phyloP scores from a whole-genome alignment of 176 grass and related monocot species.

The Zea luxurians region DNA sequence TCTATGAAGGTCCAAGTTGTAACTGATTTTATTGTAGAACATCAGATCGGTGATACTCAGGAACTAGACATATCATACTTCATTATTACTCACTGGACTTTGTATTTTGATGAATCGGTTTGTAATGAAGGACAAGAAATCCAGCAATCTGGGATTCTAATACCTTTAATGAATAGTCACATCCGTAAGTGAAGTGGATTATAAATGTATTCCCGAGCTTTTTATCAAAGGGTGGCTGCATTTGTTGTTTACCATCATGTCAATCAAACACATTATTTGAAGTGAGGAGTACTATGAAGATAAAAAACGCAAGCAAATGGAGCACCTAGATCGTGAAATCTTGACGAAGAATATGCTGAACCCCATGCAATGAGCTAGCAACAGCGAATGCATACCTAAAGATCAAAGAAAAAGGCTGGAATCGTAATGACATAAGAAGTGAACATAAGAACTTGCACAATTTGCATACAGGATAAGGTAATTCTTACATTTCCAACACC shows the following conservation, averaged over 20 bases:
- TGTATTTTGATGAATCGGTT: too few relatives aligned
- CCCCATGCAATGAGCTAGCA: conserved; percentile 93
- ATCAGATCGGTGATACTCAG: too few relatives aligned
- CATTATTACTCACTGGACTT: too few relatives aligned
- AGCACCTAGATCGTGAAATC: conserved; percentile 97
- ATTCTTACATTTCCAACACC: conserved; percentile 93
- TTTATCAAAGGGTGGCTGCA: conserved; percentile 55
- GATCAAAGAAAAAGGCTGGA: conserved; percentile 9
- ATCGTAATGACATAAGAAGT: conserved; percentile 31
- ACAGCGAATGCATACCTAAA: conserved; percentile 95
- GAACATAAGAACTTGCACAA: conserved; percentile 24
- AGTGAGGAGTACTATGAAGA: not conserved
- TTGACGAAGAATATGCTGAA: conserved; percentile 89
- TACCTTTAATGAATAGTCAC: conserved; percentile 84
- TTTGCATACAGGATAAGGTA: conserved; percentile 30
- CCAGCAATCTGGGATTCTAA: too few relatives aligned
- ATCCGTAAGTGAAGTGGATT: conserved; percentile 88
- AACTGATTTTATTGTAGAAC: too few relatives aligned
- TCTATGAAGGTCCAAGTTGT: too few relatives aligned
- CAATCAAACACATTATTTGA: conserved; percentile 2
- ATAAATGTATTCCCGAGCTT: conserved; percentile 56
- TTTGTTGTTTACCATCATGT: conserved; percentile 20
- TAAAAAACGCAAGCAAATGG: not conserved
- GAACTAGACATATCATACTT: too few relatives aligned
- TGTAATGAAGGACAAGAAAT: too few relatives aligned